Evolutionary conservation across 192 early-diverging fungal genomes (phyloP), one percentile per base, ranked within the genome.

Genomic region (Coemansia guatemalensis): DNA sequence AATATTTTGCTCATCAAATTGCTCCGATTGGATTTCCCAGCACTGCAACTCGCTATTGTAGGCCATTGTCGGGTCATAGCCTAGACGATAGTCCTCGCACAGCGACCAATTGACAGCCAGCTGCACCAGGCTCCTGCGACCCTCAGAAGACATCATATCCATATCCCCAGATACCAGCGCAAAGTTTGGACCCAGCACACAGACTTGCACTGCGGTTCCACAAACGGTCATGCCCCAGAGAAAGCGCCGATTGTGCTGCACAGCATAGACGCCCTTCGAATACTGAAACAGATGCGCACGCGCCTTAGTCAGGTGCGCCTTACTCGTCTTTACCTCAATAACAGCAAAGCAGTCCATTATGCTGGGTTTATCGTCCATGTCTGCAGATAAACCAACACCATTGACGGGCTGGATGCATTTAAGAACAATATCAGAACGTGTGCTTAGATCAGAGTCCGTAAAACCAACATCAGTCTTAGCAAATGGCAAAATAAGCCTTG

Each of bases 41-140:
- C 54, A 57, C 26, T 49, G 20, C 20, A 35, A 44, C 17, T 65
- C 23, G 14, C 44, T 24, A 47, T 56, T 56, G 11, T 25, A 68
- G 0, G 20, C 25, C 14, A 68, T 39, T 8, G 52, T 56, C 23
- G 58, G 58, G 22, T 68, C 66, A 20, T 60, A 68, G 14, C 58
- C 66, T 25, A 68, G 58, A 4, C 26, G 21, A 17, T 60, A 27
- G 9, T 29, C 22, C 20, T 47, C 26, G 35, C 66, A 68, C 5
- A 55, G 23, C 5, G 66, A 68, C 66, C 66, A 68, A 23, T 23
- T 33, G 6, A 56, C 58, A 49, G 60, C 50, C 12, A 58, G 50
- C 49, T n/a, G 22, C 20, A 67, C 49, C 17, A 67, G 27, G 23
- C 8, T 24, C 9, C n/a, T 23, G 1, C 48, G 56, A 17, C 65